A percentile compares a stretch with the other conserved stretches of the same genome.
phyloP scores from a whole-genome alignment of 2,329 filamentous ascomycete species.

The Penicillium hordei region DNA sequence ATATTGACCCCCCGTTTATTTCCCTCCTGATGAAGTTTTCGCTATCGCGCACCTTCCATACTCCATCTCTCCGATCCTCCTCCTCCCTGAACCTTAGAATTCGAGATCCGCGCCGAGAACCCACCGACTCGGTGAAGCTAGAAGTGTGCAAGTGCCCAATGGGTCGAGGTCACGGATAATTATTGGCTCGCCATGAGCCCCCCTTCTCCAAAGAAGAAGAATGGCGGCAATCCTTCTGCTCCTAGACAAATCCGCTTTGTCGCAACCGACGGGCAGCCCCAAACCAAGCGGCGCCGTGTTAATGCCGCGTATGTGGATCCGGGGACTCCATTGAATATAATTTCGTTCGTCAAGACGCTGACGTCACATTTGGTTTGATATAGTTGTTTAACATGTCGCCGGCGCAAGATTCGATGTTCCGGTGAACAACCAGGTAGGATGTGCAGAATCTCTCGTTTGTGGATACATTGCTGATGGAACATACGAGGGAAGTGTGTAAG shows the following conservation, averaged over 20 bases:
- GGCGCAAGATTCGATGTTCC: constrained; percentile 72
- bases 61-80: constrained; percentile 11
- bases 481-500: constrained; percentile 53
- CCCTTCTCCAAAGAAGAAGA: constrained; percentile 40
- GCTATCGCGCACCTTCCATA: constrained; percentile 15
- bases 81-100: not conserved
- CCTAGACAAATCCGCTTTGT: constrained; percentile 68
- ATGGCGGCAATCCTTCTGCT: constrained; percentile 32
- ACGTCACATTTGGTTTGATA: constrained; percentile 4
- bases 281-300: constrained; percentile 74
- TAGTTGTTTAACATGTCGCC: constrained; percentile 71
- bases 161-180: constrained; percentile 37
- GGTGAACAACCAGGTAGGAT: constrained; percentile 63
- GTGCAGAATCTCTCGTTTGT: not conserved
- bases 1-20: not conserved
- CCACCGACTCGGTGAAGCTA: not conserved
- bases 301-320: constrained; percentile 66
- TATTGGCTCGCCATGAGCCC: constrained; percentile 42
- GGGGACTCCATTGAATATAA: constrained; percentile 26
- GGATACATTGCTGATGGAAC: constrained; percentile 7
- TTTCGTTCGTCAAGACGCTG: constrained; percentile 5
- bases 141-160: constrained; percentile 28
- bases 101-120: constrained; percentile 4
- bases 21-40: constrained; percentile 20
- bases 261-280: constrained; percentile 76